Percentiles rank a stretch among this genome's conserved stretches.
Evolutionary conservation across 208 protist species (phyloP).

Genomic region (Vickermania ingenoplastis): DNA sequence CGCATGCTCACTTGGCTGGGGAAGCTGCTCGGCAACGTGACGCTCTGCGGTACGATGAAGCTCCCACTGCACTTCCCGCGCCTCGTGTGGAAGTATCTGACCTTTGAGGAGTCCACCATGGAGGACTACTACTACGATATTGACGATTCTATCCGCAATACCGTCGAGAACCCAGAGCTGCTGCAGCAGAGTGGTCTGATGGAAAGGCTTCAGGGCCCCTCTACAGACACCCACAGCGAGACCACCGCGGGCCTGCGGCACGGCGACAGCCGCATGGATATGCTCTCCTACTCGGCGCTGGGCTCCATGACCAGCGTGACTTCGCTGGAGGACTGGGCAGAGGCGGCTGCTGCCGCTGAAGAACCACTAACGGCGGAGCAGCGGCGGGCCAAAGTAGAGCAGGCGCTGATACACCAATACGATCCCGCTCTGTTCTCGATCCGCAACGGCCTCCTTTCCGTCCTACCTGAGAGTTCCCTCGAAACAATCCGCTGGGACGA

Average conservation of each 20-base stretch:
- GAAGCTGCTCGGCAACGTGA: constrained; percentile 79
- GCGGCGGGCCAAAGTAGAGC: constrained; percentile 34
- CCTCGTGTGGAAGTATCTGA: constrained; percentile 83
- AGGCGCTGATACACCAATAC: constrained; percentile 74
- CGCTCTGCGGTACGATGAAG: constrained; percentile 72
- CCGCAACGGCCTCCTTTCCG: constrained; percentile 49
- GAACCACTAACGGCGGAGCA: constrained; percentile 15
- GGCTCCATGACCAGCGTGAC: not conserved
- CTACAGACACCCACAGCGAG: constrained; percentile 5
- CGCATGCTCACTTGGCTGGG: constrained; percentile 59
- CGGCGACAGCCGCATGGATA: not conserved
- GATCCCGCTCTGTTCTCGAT: constrained; percentile 61
- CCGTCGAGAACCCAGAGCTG: constrained; percentile 68
- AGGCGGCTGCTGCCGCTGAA: constrained; percentile 11
- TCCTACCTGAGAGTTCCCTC: constrained; percentile 42
- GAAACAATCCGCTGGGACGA: constrained; percentile 71
- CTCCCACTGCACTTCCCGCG: constrained; percentile 58
- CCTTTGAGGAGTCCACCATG: constrained; percentile 49
- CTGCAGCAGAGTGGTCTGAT: constrained; percentile 65
- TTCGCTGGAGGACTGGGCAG: constrained; percentile 1
- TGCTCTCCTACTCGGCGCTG: not conserved
- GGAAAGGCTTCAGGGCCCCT: constrained; percentile 28
- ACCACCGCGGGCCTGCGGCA: not conserved
- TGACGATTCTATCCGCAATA: constrained; percentile 62
- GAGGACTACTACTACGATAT: constrained; percentile 79